Base-by-base conservation (phyloP, 768 basidiomycete species). In the Leccinellum rugosiceps region DNA sequence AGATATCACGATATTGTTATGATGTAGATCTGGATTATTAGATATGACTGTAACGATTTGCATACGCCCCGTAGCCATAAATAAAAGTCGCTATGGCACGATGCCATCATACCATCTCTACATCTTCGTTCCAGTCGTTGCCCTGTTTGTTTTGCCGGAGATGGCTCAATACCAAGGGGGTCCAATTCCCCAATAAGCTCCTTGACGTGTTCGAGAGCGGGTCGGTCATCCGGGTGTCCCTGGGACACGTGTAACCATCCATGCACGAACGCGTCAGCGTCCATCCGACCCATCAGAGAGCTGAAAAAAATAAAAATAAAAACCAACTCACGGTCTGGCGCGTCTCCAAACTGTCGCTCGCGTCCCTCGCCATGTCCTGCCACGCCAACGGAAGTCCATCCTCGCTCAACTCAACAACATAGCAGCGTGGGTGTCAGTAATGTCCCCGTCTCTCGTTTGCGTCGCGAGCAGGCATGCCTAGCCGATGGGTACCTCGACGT, bases 401-500 rank as follows among this genome's bases (percentile, higher is more conserved):
- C 45, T 66, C 62, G 34, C 46, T 61, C 17, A 75, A 59, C 11
- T 4, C 28, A 28, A 26, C 26, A 26, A 6, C 26, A 26, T 63
- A n/a, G n/a, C 76, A 32, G 72, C 77, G 4, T 46, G 25, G 45
- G 32, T 72, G 79, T 46, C 45, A 6, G 21, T 78, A 80, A 28
- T 77, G 80, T 63, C 60, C 15, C 72, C 80, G 63, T 87, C 84
- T 58, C 83, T 79, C 8, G 83, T 83, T 58, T 86, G 82, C 69
- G 89, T 87, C 0, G 85, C 82, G 83, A 90, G 85, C 47, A 95
- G 75, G 92, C 92, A 97, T 4, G 4, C 25, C 25, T 25, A 25
- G 53, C 93, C 94, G 72, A 95, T 93, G 28, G 95, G 68, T 96
- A 96, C 87, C 94, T 95, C 93, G 11, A 94, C 86, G 53, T 92